Evolutionary conservation across 179 eudicot genomes (phyloP).

Genomic region (Actinidia chinensis): DNA sequence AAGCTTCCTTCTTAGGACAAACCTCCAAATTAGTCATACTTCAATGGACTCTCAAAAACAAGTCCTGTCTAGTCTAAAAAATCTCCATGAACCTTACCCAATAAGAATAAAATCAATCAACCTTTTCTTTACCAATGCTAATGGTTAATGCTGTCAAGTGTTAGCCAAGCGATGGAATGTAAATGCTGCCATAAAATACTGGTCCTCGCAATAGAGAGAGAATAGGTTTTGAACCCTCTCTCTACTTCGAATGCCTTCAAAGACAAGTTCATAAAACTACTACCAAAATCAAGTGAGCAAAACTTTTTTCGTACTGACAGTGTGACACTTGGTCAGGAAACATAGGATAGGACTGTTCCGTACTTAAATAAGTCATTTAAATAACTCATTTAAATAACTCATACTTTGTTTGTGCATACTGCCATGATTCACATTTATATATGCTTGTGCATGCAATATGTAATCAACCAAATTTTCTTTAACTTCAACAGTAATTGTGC

Average conservation of each 20-base stretch:
- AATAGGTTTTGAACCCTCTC: not conserved
- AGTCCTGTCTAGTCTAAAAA: not conserved
- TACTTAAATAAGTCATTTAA: no score
- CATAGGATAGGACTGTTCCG: no score
- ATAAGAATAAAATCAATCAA: not conserved
- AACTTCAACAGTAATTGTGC: not conserved
- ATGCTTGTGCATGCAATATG: no score
- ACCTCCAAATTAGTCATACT: not conserved
- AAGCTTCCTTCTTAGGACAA: not conserved
- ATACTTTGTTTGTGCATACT: no score
- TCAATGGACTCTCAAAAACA: not conserved
- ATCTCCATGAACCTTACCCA: not conserved
- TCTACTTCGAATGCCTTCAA: no score
- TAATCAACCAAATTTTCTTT: not conserved
- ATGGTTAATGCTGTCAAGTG: not conserved
- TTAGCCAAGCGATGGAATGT: not conserved
- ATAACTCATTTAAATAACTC: no score
- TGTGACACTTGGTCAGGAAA: no score
- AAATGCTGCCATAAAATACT: not conserved
- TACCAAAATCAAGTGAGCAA: no score
- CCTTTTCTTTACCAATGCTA: not conserved
- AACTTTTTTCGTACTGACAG: no score
- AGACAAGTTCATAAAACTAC: not conserved
- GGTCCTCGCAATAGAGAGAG: not conserved
- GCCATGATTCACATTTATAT: no score